Evolutionary conservation across 2,329 filamentous ascomycete species (phyloP), one percentile per base, ranked within the genome.

Genomic region (Trichocomaceae sp.): DNA sequence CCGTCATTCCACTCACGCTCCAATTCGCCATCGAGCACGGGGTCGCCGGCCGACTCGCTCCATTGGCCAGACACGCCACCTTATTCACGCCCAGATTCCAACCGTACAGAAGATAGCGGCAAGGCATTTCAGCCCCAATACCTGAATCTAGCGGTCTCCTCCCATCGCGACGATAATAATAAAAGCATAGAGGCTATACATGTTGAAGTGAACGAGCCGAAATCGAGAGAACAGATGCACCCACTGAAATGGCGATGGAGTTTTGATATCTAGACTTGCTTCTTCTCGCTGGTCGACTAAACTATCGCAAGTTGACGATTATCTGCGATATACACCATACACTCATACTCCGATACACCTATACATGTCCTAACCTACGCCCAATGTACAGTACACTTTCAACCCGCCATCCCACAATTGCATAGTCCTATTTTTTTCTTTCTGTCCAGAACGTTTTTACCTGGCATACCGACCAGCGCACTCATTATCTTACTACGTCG

Each of bases 211-310:
- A 70, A 67, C 49, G 68, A 71, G 45, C 62, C 64, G 7, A 57
- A 69, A 35, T 48, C 50, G 37, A 31, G 54, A 20, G 64, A 68
- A 45, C 64, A 70, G 53, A 59, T 70, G 20, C 63, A 69, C 54
- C 64, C 62, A 37, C 61, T 71, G 31, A 71, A 70, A 12, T 73
- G 67, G 64, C 66, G 72, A 57, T 74, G 72, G 72, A 74, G 72
- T 58, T 74, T 74, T 70, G 71, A 74, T 57, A 68, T 74, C 39
- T 74, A 64, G 66, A 12, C 33, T 33, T 10, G 35, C n/a, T 9
- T 20, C 15, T 19, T 42, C 48, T 50, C 35, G 26, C 22, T 41
- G 33, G 23, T 29, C 33, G 23, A 50, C 39, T 50, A 48, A n/a
- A 26, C 23, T 35, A 22, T 50, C 29, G 37, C 33, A n/a, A 6